Conservation (phyloP, 2,329 filamentous ascomycete species). For the Fusarium sambucinum region DNA sequence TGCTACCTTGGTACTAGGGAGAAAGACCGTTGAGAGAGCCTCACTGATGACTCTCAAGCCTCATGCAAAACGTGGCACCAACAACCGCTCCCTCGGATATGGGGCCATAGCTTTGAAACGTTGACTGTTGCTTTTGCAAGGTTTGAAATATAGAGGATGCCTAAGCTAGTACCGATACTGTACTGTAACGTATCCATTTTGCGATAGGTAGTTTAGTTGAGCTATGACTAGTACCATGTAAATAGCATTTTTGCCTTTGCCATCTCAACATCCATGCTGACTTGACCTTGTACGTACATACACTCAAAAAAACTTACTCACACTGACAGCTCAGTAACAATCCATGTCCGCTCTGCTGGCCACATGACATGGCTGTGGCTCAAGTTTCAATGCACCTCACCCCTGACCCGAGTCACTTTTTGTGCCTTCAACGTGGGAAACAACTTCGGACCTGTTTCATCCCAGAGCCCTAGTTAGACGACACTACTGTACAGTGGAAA, state of each 20-base stretch:
- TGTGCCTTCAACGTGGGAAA: slow-evolving; percentile 7
- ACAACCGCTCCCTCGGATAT: slow-evolving; percentile 34
- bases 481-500: slow-evolving; percentile 5
- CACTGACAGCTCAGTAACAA: slow-evolving; percentile 11
- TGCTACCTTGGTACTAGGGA: not conserved
- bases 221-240: not conserved
- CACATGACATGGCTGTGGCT: slow-evolving; percentile 12
- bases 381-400: slow-evolving; percentile 11
- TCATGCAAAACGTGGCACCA: slow-evolving; percentile 43
- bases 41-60: slow-evolving; percentile 22
- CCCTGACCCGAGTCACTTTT: not conserved
- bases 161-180: not conserved
- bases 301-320: not conserved
- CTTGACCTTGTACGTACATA: slow-evolving; percentile 4
- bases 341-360: slow-evolving; percentile 15
- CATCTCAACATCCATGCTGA: slow-evolving; percentile 1
- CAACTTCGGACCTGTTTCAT: slow-evolving; percentile 12
- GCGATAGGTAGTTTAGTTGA: not conserved
- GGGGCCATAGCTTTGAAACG: slow-evolving; percentile 13
- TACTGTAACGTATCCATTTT: slow-evolving; percentile 1
- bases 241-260: slow-evolving; percentile 7
- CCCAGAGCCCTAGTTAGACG: slow-evolving; percentile 6
- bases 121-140: slow-evolving; percentile 8
- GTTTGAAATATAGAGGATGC: slow-evolving; percentile 4
- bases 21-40: slow-evolving; percentile 34